phyloP scores from a whole-genome alignment of 257 asterid species.

The Vinca minor region DNA sequence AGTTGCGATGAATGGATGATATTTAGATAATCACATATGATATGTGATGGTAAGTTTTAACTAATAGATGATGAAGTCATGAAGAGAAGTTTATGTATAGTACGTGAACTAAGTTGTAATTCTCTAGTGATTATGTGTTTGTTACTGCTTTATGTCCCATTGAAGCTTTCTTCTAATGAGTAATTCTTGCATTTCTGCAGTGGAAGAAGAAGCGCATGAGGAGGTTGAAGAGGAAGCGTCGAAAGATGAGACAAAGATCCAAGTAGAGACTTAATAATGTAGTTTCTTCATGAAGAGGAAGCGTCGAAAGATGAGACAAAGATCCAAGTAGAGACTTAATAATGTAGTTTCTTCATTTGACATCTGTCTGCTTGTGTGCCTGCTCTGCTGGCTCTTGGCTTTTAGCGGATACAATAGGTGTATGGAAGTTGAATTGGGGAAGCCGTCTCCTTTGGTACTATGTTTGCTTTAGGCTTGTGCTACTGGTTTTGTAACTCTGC shows the following conservation, averaged over 20 bases:
- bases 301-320: conserved; percentile 40
- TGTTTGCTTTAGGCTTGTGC: neutral
- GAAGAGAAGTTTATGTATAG: too few relatives aligned
- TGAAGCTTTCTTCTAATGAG: too few relatives aligned
- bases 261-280: too few relatives aligned
- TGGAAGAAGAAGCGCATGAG: conserved; percentile 49
- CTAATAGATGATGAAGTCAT: too few relatives aligned
- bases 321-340: conserved; percentile 29
- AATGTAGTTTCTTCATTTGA: neutral
- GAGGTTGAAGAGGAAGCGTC: conserved; percentile 41
- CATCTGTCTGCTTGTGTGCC: neutral
- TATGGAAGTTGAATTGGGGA: neutral
- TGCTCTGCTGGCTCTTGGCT: neutral
- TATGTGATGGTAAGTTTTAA: too few relatives aligned
- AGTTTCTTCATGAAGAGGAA: too few relatives aligned
- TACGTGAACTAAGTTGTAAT: too few relatives aligned
- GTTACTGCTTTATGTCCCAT: too few relatives aligned
- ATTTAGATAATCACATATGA: too few relatives aligned
- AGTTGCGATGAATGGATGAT: too few relatives aligned
- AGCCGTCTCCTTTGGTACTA: neutral
- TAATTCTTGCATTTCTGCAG: conserved; percentile 12
- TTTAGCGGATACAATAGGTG: neutral
- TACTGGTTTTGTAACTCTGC: neutral
- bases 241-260: too few relatives aligned
- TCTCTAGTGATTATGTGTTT: too few relatives aligned